A percentile compares a stretch with the other conserved stretches of the same genome.
These are phyloP conservation scores for Entamoeba histolytica DNA, from an alignment of 208 protist genomes.

Conservation along the genomic window DNA sequence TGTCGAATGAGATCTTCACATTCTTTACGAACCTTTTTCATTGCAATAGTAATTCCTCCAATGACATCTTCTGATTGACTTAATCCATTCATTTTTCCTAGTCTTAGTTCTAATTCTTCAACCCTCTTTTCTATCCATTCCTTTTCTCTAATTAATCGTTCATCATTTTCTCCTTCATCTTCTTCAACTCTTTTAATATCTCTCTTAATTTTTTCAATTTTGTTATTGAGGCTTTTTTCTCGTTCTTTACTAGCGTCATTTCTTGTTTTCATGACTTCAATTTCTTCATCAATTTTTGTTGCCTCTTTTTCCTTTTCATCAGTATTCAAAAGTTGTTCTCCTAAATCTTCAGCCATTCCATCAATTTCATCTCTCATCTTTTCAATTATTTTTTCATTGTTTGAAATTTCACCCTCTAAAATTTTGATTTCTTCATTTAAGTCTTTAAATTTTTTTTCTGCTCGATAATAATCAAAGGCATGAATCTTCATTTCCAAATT, in stretches of 20 bases:
- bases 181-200: background rate
- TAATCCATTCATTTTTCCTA: background rate
- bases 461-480: slow-evolving; percentile 41
- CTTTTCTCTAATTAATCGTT: background rate
- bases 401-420: background rate
- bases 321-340: background rate
- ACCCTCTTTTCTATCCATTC: background rate
- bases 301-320: background rate
- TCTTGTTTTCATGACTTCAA: background rate
- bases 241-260: background rate
- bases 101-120: background rate
- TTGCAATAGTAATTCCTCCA: background rate
- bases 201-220: background rate
- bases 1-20: background rate
- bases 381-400: background rate
- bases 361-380: background rate
- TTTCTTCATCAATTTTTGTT: background rate
- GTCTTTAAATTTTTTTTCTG: background rate
- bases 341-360: background rate
- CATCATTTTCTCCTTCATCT: background rate
- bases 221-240: background rate
- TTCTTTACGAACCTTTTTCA: background rate
- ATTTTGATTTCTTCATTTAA: background rate
- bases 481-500: slow-evolving; percentile 34
- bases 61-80: background rate